Conservation (phyloP, 257 asterid genomes). For the Solanum gracilifrons region DNA sequence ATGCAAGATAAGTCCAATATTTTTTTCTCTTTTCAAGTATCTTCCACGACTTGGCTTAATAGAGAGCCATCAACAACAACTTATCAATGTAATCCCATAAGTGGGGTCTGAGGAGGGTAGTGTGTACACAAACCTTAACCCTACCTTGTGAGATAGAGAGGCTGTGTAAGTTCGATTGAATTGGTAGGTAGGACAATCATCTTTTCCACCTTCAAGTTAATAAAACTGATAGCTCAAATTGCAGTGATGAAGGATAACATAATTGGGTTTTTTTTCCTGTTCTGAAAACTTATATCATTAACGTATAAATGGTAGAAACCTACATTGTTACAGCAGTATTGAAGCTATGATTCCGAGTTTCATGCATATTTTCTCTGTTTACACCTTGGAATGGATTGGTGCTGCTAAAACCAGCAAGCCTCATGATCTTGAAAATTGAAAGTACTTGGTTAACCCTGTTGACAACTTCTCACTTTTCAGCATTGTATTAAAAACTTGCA, state of each 20-base stretch:
- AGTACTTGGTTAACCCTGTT: not conserved
- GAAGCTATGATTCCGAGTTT: not conserved
- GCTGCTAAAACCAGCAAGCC: not conserved
- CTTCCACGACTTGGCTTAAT: not conserved
- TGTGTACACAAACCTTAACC: not conserved
- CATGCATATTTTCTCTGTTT: not conserved
- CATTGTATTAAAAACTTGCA: slow-evolving; percentile 52
- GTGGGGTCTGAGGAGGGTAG: too few relatives aligned
- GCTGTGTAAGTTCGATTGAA: not conserved
- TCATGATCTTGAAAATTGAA: not conserved
- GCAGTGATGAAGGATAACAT: not conserved
- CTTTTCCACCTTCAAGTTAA: not conserved
- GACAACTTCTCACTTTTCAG: not conserved
- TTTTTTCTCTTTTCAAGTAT: not conserved
- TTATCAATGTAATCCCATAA: not conserved
- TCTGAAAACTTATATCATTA: not conserved
- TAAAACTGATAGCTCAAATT: not conserved
- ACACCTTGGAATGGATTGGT: not conserved
- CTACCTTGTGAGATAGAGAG: not conserved
- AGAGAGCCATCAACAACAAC: not conserved
- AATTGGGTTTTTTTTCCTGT: not conserved
- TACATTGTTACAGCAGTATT: not conserved
- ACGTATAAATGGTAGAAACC: not conserved
- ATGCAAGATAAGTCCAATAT: not conserved
- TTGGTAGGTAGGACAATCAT: not conserved